Base-by-base conservation (phyloP, 2,329 filamentous ascomycete genomes). In the Ceratocystis lukuohia region DNA sequence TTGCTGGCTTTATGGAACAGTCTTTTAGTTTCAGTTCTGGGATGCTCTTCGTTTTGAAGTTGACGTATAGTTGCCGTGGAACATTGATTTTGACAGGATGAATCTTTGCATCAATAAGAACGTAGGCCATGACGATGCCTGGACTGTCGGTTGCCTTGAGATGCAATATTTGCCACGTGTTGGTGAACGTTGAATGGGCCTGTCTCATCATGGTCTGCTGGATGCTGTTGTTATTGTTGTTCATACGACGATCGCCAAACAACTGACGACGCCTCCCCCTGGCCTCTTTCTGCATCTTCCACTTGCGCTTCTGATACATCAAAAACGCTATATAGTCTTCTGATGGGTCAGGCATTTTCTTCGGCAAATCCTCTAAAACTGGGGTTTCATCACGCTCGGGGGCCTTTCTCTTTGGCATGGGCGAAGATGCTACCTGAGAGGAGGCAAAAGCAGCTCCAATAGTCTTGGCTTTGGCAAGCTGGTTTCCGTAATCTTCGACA, bases 221-320 rank as follows among this genome's bases (percentile, higher is more conserved):
- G 70, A 88, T 82, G 72, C 76, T 82, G 66, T 75, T 82, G 66
- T 87, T 87, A 10, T 65, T 64, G 6, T 72, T 70, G 50, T 73
- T 71, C 10, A 79, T 79, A 68, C 86, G 83, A 67, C 88, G 87
- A 72, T 99, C 93, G 68, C 94, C 94, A 72, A 99, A 99, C 0
- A 99, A 80, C 74, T 99, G 94, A 62, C 93, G 84, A 69, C 95
- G 83, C 56, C 93, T 86, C 68, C 87, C 82, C 25, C 94, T 85
- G 44, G 93, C 91, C 74, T 96, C 88, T 73, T 91, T 96, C 74
- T 99, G 94, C 46, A 97, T 88, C 78, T 93, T 96, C 94, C 94
- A 99, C 76, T 99, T 99, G 77, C 92, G 85, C 76, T 99, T 99
- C 74, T 99, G 94, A 72, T 97, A 97, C 72, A 88, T 82, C 65